Percentiles rank a stretch among this genome's conserved stretches.
phyloP scores from a whole-genome alignment of 805 yeast genomes.

The Cyberlindnera galapagoensis region DNA sequence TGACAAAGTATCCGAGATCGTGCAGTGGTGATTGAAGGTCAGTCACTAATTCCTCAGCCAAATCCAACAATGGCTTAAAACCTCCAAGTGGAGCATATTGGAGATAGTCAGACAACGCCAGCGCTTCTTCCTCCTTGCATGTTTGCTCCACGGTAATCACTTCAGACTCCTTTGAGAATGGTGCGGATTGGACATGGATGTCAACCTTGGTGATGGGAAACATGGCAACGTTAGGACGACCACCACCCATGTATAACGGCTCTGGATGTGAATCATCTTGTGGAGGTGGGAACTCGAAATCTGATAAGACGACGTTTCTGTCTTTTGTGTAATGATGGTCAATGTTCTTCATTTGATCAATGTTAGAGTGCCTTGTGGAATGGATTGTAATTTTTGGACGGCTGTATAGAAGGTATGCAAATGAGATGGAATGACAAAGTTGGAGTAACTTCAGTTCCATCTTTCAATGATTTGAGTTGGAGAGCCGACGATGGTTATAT shows the following conservation, averaged over 20 bases:
- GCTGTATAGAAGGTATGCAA: no score
- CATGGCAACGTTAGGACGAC: slow-evolving; percentile 4
- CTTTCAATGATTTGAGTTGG: no score
- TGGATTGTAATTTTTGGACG: no score
- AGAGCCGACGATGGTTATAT: no score
- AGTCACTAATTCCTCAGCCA: slow-evolving; percentile 43
- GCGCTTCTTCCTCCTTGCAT: not conserved
- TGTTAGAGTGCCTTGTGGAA: no score
- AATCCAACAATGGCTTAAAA: slow-evolving; percentile 55
- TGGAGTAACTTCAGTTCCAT: no score
- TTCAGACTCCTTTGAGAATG: slow-evolving; percentile 1
- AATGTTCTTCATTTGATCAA: slow-evolving; percentile 1
- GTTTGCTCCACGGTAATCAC: slow-evolving; percentile 3
- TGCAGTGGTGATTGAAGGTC: slow-evolving; percentile 32
- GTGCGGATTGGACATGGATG: slow-evolving; percentile 6
- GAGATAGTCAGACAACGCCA: slow-evolving; percentile 5
- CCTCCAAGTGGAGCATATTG: slow-evolving; percentile 35
- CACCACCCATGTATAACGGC: slow-evolving; percentile 12
- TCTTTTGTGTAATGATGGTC: slow-evolving; percentile 1
- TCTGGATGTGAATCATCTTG: slow-evolving; percentile 6
- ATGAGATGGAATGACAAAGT: no score
- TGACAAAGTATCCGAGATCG: slow-evolving; percentile 27
- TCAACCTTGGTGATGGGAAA: slow-evolving; percentile 9
- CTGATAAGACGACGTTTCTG: not conserved
- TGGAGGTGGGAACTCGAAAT: slow-evolving; percentile 9